Conservation (phyloP, 2,329 filamentous ascomycete genomes). For the Botryotinia narcissicola region DNA sequence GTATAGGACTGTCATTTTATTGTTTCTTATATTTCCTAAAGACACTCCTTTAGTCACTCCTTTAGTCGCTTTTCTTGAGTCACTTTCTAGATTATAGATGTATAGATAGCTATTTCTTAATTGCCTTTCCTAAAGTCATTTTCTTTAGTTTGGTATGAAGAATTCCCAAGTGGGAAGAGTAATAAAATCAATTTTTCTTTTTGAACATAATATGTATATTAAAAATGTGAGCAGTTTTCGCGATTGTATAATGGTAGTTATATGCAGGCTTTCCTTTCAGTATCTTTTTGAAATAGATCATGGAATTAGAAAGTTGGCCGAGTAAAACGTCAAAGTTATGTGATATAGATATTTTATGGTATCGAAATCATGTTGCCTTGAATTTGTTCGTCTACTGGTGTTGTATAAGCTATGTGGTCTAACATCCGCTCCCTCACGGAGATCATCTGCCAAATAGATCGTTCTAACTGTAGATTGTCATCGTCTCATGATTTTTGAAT, state of each 20-base stretch:
- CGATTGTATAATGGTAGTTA: not conserved
- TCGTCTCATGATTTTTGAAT: not conserved
- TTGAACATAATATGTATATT: not conserved
- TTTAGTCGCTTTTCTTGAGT: not conserved
- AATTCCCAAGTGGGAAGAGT: not conserved
- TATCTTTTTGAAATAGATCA: too few species aligned
- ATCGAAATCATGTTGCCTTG: not conserved
- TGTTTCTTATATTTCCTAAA: not conserved
- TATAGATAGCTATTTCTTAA: not conserved
- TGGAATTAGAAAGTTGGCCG: not conserved
- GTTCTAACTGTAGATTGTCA: not conserved
- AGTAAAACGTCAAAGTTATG: not conserved
- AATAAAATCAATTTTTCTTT: not conserved
- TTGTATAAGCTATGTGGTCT: not conserved
- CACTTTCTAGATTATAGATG: too few species aligned
- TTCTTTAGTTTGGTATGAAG: not conserved
- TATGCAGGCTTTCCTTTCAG: not conserved
- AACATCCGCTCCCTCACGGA: too few species aligned
- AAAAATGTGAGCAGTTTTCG: not conserved
- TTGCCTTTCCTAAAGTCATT: not conserved
- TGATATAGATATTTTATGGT: not conserved
- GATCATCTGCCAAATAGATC: not conserved
- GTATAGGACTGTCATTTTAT: too few species aligned
- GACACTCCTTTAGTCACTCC: not conserved
- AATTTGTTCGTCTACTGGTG: not conserved